Evolutionary conservation across 202 grass and related monocot genomes (phyloP), one percentile per base, ranked within the genome.

Genomic region (Panicum virgatum): DNA sequence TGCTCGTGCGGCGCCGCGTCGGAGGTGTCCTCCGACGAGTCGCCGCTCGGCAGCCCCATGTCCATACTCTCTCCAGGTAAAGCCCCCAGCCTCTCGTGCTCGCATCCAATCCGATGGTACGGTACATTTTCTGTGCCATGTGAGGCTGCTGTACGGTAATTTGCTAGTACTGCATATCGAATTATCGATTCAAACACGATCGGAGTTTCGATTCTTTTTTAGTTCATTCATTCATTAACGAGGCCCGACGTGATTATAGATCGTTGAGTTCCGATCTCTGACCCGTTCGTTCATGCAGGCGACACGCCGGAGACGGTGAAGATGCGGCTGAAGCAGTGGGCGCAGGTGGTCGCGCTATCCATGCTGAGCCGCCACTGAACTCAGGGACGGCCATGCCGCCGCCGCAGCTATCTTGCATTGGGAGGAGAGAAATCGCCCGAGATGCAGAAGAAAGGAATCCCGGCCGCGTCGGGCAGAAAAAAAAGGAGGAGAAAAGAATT

Each of bases 271-370:
- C 53, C 9, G 3, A 16, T 66, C 45, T 63, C 23, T 56, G 20
- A 44, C 16, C 25, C 7, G 26, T 42, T 46, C 5, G 45, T 56
- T 15, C 60, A 77, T 79, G 69, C 73, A 97, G 94, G 84, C 34
- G 94, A 97, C 47, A 50, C 80, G 34, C 91, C 90, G 67, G 94
- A 97, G 74, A 87, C 80, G 82, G 89, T 93, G 70, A 93, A 97
- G 91, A 88, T 71, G 84, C 86, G 86, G 52, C 77, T 97, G 81
- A 97, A 93, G 86, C 91, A 97, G 82, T 97, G 94, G 94, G 94
- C 94, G n/a, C 91, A 97, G 64, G 91, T 97, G 64, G 94, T 97
- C 51, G 94, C 88, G 42, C 79, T 92, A 20, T 89, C 91, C 26
- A 32, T 91, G 76, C 84, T 89, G 36, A 91, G 39, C 68, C 82